A percentile compares a stretch with the other conserved stretches of the same genome.
Evolutionary conservation across 208 protist species (phyloP).

Genomic region (Vickermania spadyakhi): DNA sequence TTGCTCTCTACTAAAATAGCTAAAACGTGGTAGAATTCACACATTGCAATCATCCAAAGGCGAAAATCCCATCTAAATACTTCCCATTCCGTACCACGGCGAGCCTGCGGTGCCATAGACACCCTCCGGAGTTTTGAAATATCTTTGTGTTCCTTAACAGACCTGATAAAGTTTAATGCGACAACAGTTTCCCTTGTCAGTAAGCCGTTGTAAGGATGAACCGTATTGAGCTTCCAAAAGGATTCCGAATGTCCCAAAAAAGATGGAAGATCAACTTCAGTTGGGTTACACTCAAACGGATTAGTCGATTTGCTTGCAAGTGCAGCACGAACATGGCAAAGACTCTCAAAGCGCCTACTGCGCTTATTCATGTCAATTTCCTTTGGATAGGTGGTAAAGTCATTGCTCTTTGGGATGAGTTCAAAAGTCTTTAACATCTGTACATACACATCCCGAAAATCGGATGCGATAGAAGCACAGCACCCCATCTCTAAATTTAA

Average conservation of each 20-base stretch:
- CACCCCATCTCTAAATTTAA: constrained; percentile 11
- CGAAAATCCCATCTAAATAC: constrained; percentile 29
- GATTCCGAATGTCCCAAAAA: constrained; percentile 1
- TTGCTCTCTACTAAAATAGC: constrained; percentile 32
- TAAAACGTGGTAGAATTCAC: constrained; percentile 50
- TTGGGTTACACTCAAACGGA: background rate
- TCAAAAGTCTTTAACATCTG: constrained; percentile 11
- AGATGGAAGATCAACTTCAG: constrained; percentile 3
- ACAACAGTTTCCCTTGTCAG: constrained; percentile 1
- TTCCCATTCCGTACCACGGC: background rate
- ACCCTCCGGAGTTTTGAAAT: too few species aligned
- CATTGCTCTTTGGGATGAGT: constrained; percentile 1
- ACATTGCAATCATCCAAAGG: constrained; percentile 42
- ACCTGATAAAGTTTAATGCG: background rate
- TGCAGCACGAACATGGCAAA: background rate
- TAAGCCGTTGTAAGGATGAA: constrained; percentile 9
- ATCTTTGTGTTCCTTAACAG: background rate
- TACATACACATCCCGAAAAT: constrained; percentile 8
- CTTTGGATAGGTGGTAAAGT: background rate
- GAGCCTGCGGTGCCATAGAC: background rate
- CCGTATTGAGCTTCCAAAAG: constrained; percentile 5
- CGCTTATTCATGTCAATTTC: background rate
- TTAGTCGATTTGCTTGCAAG: background rate
- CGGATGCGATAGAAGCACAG: constrained; percentile 5
- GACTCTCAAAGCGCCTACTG: constrained; percentile 7